These are phyloP conservation scores for Aureobasidium subglaciale DNA, from an alignment of 2,329 filamentous ascomycete species.

Conservation along the genomic window DNA sequence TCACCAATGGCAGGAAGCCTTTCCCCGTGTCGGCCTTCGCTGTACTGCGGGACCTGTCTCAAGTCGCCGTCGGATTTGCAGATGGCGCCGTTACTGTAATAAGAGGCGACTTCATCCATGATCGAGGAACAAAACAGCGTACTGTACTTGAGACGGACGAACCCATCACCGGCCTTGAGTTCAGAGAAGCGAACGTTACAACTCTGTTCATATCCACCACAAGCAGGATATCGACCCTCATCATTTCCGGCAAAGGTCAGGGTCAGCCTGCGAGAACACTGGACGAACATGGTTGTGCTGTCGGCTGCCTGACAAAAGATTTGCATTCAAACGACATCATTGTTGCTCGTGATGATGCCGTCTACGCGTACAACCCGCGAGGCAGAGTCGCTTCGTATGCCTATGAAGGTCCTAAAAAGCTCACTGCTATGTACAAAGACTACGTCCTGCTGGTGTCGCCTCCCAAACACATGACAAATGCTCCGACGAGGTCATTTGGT, in stretches of 20 bases:
- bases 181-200: slow-evolving; percentile 57
- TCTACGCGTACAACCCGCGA: slow-evolving; percentile 84
- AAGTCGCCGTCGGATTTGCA: slow-evolving; percentile 90
- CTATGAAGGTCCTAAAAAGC: slow-evolving; percentile 83
- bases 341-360: slow-evolving; percentile 88
- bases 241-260: slow-evolving; percentile 81
- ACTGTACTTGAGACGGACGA: slow-evolving; percentile 96
- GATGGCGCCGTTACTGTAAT: slow-evolving; percentile 93
- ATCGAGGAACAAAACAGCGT: slow-evolving; percentile 86
- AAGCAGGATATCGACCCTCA: slow-evolving; percentile 74
- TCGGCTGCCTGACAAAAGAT: slow-evolving; percentile 93
- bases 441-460: slow-evolving; percentile 85
- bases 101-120: slow-evolving; percentile 88
- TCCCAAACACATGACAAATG: slow-evolving; percentile 53
- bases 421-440: slow-evolving; percentile 70
- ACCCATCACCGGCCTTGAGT: slow-evolving; percentile 85
- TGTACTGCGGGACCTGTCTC: slow-evolving; percentile 78
- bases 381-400: slow-evolving; percentile 82
- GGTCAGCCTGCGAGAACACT: slow-evolving; percentile 81
- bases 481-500: slow-evolving; percentile 66
- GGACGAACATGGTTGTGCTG: slow-evolving; percentile 81
- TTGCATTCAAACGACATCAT: slow-evolving; percentile 74
- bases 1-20: slow-evolving; percentile 84
- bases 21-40: slow-evolving; percentile 95
- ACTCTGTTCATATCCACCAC: slow-evolving; percentile 91